Evolutionary conservation across 73 alveolate species (phyloP).

Genomic region (Urostyla sp.): DNA sequence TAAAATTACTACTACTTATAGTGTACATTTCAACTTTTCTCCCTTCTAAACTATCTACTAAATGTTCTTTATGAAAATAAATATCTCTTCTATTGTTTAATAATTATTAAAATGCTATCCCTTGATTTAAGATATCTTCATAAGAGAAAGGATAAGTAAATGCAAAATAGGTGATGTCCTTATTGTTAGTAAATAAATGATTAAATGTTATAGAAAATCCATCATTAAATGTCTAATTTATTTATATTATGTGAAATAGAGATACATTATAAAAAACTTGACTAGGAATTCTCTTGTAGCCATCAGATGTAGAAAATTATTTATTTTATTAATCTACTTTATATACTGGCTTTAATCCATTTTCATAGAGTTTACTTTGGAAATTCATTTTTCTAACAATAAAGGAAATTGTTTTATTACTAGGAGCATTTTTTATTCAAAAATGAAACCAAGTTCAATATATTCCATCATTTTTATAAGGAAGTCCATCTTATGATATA

Average conservation of each 20-base stretch:
- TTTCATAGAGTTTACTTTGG: conserved; percentile 40
- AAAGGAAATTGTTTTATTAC: conserved; percentile 66
- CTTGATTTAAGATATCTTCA: conserved; percentile 55
- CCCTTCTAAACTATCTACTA: conserved; percentile 61
- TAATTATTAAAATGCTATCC: conserved; percentile 13
- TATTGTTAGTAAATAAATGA: conserved; percentile 52
- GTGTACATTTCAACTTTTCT: conserved; percentile 71
- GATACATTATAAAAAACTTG: conserved; percentile 11
- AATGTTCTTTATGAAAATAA: conserved; percentile 67
- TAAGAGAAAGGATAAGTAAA: conserved; percentile 75
- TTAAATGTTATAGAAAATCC: conserved; percentile 58
- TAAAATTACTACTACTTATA: conserved; percentile 55
- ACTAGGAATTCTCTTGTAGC: conserved; percentile 10
- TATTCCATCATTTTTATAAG: conserved; percentile 54
- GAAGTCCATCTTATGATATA: conserved; percentile 39
- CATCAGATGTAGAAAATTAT: too few species aligned
- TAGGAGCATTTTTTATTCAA: conserved; percentile 67
- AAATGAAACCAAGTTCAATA: conserved; percentile 87
- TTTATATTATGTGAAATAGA: too few species aligned
- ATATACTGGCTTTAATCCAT: conserved; percentile 71
- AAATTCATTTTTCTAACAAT: conserved; percentile 73
- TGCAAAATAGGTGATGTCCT: conserved; percentile 69
- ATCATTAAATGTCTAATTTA: background rate
- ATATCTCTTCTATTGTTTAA: conserved; percentile 22
- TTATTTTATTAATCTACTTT: conserved; percentile 42